Evolutionary conservation across 1,284 basidiomycete species (phyloP).

Genomic region (Erythrobasidium hasegawianum): DNA sequence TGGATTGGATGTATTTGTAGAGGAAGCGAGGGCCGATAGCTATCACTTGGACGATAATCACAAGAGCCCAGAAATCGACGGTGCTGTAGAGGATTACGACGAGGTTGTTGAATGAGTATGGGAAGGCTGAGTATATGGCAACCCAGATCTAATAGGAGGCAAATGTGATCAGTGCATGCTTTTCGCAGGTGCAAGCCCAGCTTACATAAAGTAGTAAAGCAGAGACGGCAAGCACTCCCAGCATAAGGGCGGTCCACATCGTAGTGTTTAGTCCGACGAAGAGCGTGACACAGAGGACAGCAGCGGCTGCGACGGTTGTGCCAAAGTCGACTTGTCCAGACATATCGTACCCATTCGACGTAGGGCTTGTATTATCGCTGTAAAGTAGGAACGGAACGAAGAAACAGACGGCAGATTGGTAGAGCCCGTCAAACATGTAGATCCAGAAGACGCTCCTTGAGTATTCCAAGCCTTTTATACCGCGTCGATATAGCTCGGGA

Average conservation of each 20-base stretch:
- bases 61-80: slow-evolving; percentile 74
- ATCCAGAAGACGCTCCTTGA: slow-evolving; percentile 87
- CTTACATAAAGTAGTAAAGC: slow-evolving; percentile 60
- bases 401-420: slow-evolving; percentile 85
- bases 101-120: slow-evolving; percentile 28
- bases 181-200: background rate
- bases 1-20: slow-evolving; percentile 63
- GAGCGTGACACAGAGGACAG: slow-evolving; percentile 62
- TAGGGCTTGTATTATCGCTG: slow-evolving; percentile 51
- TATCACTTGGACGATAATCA: slow-evolving; percentile 64
- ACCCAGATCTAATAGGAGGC: slow-evolving; percentile 61
- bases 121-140: slow-evolving; percentile 63
- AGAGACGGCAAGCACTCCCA: slow-evolving; percentile 72
- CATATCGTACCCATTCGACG: slow-evolving; percentile 41
- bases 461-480: slow-evolving; percentile 88
- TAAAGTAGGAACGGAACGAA: slow-evolving; percentile 80
- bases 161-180: background rate
- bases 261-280: slow-evolving; percentile 83
- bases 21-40: slow-evolving; percentile 60
- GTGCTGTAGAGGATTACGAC: slow-evolving; percentile 69
- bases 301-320: slow-evolving; percentile 82
- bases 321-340: slow-evolving; percentile 72
- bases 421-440: slow-evolving; percentile 90
- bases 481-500: slow-evolving; percentile 88
- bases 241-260: slow-evolving; percentile 87